phyloP scores from a whole-genome alignment of 108 stramenopile genomes.

The Bacterosira constricta region DNA sequence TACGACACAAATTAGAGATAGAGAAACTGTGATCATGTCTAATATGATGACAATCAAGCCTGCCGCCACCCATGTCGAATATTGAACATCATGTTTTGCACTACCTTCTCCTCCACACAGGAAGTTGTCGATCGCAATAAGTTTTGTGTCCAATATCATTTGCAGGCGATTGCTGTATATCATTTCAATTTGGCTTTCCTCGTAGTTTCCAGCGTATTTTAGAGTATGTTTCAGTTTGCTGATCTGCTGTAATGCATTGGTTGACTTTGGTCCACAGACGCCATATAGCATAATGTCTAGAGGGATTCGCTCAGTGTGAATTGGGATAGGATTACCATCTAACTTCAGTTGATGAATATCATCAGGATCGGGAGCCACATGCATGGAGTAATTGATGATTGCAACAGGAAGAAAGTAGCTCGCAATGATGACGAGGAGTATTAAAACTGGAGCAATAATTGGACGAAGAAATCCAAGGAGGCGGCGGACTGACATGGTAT shows the following conservation, averaged over 20 bases:
- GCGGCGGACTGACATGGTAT: too few relatives aligned
- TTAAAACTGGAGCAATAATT: not conserved
- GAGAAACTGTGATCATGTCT: not conserved
- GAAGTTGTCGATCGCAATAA: not conserved
- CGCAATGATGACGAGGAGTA: not conserved
- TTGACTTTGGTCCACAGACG: not conserved
- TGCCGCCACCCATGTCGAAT: conserved; percentile 7
- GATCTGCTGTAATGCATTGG: not conserved
- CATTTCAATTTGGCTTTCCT: not conserved
- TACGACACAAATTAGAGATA: not conserved
- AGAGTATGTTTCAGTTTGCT: not conserved
- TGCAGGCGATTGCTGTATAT: not conserved
- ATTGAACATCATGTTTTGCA: not conserved
- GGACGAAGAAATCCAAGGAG: not conserved
- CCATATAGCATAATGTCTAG: not conserved
- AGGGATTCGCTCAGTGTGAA: not conserved
- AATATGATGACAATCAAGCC: conserved; percentile 1
- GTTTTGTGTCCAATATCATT: not conserved
- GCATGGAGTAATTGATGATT: not conserved
- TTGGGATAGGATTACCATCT: not conserved
- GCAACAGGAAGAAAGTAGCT: conserved; percentile 3
- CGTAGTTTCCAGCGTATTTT: not conserved
- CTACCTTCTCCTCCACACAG: not conserved
- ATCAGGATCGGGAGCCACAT: not conserved
- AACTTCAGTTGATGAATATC: not conserved